Evolutionary conservation across 2,329 filamentous ascomycete species (phyloP).

Genomic region (Didymella exigua): DNA sequence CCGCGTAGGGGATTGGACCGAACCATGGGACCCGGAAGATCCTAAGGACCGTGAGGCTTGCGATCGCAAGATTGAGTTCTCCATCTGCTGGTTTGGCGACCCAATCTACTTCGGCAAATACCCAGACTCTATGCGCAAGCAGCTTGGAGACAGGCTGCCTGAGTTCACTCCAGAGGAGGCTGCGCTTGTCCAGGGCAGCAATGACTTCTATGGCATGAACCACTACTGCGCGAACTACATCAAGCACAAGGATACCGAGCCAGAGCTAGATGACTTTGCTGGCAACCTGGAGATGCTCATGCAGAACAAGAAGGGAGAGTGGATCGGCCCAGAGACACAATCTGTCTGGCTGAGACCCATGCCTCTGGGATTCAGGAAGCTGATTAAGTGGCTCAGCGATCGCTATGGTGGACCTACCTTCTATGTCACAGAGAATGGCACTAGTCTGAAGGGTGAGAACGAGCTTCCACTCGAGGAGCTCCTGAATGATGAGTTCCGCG

Average conservation of each 20-base stretch:
- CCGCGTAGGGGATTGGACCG: slow-evolving; percentile 71
- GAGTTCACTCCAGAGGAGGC: slow-evolving; percentile 74
- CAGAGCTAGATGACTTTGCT: slow-evolving; percentile 69
- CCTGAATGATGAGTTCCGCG: slow-evolving; percentile 80
- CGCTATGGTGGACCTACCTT: slow-evolving; percentile 78
- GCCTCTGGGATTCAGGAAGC: slow-evolving; percentile 75
- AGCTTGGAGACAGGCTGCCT: slow-evolving; percentile 79
- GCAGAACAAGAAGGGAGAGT: slow-evolving; percentile 72
- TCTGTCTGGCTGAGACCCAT: slow-evolving; percentile 80
- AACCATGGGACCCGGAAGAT: slow-evolving; percentile 81
- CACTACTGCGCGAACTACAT: slow-evolving; percentile 91
- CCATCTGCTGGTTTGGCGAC: slow-evolving; percentile 87
- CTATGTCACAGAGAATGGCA: slow-evolving; percentile 89
- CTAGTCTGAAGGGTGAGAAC: slow-evolving; percentile 82
- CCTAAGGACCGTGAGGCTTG: slow-evolving; percentile 76
- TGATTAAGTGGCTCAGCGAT: slow-evolving; percentile 64
- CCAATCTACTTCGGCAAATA: slow-evolving; percentile 85
- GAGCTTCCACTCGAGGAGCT: slow-evolving; percentile 73
- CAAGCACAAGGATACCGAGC: slow-evolving; percentile 68
- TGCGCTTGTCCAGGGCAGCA: slow-evolving; percentile 79
- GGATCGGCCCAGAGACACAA: slow-evolving; percentile 82
- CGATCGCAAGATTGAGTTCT: slow-evolving; percentile 83
- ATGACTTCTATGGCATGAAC: slow-evolving; percentile 96
- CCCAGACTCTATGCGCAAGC: slow-evolving; percentile 80
- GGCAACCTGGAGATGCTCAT: slow-evolving; percentile 78